phyloP scores from a whole-genome alignment of 2,329 filamentous ascomycete species.

The Metarhizium album region DNA sequence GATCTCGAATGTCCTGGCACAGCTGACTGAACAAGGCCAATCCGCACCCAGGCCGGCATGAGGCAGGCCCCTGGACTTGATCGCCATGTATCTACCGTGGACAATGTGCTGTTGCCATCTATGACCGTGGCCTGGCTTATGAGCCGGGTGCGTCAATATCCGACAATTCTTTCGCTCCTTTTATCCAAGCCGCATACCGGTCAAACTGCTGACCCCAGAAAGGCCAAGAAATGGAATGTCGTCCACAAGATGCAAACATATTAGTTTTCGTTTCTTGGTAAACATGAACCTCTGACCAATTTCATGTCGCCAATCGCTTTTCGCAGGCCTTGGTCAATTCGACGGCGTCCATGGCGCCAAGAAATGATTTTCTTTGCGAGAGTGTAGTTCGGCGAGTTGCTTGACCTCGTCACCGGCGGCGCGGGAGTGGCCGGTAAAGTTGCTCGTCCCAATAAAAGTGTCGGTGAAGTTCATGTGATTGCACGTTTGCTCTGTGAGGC shows the following conservation, averaged over 20 bases:
- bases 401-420: conserved; percentile 13
- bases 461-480: conserved; percentile 21
- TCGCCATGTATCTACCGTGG: conserved; percentile 5
- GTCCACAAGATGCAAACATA: conserved; percentile 19
- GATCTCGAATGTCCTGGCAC: conserved; percentile 20
- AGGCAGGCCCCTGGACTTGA: conserved; percentile 4
- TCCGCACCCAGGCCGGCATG: conserved; percentile 1
- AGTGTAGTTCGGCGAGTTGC: conserved; percentile 10
- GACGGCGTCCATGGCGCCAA: conserved; percentile 12
- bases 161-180: background rate
- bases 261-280: background rate
- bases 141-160: background rate
- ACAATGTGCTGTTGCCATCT: conserved; percentile 7
- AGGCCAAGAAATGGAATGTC: conserved; percentile 21
- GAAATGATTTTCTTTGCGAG: background rate
- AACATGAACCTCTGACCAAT: background rate
- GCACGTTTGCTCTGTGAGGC: conserved; percentile 9
- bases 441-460: conserved; percentile 17
- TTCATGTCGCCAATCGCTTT: conserved; percentile 7
- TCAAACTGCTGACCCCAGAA: conserved; percentile 19
- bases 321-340: conserved; percentile 10
- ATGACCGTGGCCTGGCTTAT: conserved; percentile 3
- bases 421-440: conserved; percentile 11
- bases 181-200: background rate
- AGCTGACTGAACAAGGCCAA: conserved; percentile 10